Evolutionary conservation across 257 asterid species (phyloP).

Genomic region (Solanum paucissectum): DNA sequence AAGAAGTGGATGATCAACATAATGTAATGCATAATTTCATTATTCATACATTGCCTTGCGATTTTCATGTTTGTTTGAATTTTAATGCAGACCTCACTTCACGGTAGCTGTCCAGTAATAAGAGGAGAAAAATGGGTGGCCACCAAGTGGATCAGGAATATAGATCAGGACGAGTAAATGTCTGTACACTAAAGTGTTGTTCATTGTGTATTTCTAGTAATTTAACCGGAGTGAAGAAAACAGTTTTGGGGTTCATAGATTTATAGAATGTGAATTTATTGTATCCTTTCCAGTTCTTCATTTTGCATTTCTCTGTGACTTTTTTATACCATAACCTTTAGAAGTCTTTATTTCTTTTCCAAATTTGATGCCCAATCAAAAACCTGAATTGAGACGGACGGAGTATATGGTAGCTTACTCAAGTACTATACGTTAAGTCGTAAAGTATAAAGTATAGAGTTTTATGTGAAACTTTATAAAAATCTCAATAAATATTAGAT

Average conservation of each 20-base stretch:
- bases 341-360: not conserved
- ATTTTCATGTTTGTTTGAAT: not conserved
- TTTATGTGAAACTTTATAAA: too few relatives aligned
- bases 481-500: too few relatives aligned
- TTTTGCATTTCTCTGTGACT: not conserved
- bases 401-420: not conserved
- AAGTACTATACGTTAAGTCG: too few relatives aligned
- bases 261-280: not conserved
- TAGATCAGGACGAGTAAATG: slow-evolving; percentile 27
- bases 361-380: not conserved
- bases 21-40: not conserved
- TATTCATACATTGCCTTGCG: not conserved
- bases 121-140: slow-evolving; percentile 97
- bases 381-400: not conserved
- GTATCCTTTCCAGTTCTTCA: not conserved
- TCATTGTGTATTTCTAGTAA: not conserved
- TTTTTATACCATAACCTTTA: not conserved
- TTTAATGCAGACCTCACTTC: slow-evolving; percentile 59
- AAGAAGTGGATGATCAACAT: not conserved
- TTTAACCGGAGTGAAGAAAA: not conserved
- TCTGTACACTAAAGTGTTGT: not conserved
- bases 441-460: too few relatives aligned
- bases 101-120: slow-evolving; percentile 92
- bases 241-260: not conserved
- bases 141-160: slow-evolving; percentile 88